Conservation (phyloP, 1,284 basidiomycete genomes). For the Ceratobasidium sp. region DNA sequence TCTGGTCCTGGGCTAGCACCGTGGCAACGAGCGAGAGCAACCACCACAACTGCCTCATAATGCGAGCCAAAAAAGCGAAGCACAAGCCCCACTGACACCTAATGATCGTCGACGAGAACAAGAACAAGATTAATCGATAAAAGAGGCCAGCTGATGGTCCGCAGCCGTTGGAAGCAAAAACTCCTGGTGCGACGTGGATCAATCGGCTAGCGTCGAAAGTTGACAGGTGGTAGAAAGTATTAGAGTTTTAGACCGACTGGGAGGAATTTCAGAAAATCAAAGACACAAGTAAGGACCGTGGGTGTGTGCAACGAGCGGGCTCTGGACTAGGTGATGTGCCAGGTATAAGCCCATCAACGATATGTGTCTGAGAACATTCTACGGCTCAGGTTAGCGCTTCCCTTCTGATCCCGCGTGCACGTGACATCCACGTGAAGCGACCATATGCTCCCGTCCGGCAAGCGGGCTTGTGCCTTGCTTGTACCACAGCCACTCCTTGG, state of each 20-base stretch:
- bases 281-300: slow-evolving; percentile 40
- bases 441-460: slow-evolving; percentile 11
- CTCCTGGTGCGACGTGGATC: slow-evolving; percentile 23
- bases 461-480: slow-evolving; percentile 15
- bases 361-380: slow-evolving; percentile 3
- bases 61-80: background rate
- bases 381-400: slow-evolving; percentile 12
- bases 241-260: background rate
- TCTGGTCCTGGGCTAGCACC: slow-evolving; percentile 33
- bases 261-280: background rate
- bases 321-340: slow-evolving; percentile 2
- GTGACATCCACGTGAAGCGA: slow-evolving; percentile 9
- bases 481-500: background rate
- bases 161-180: slow-evolving; percentile 21
- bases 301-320: background rate
- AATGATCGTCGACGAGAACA: slow-evolving; percentile 11
- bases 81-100: background rate
- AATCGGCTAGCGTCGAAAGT: slow-evolving; percentile 34
- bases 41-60: slow-evolving; percentile 23
- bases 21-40: slow-evolving; percentile 16
- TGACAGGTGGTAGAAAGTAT: slow-evolving; percentile 18
- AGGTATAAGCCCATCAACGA: slow-evolving; percentile 38
- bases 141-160: slow-evolving; percentile 15
- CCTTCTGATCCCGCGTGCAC: background rate
- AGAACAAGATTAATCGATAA: background rate